Conservation (phyloP, 1,284 basidiomycete species). For the Tremellales sp. region DNA sequence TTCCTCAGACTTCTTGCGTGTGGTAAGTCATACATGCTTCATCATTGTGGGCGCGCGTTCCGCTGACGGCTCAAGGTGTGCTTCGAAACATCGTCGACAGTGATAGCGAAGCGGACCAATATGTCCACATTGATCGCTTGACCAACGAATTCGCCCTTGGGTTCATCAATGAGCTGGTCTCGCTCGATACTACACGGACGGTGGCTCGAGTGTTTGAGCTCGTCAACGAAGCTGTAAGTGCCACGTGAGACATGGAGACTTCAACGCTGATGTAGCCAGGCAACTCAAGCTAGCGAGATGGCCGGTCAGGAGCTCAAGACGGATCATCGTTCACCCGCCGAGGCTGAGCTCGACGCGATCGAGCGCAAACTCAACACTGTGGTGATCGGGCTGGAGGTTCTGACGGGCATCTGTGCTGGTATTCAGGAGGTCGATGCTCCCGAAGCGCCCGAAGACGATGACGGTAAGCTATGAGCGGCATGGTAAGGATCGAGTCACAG, state of each 20-base stretch:
- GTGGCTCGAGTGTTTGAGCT: slow-evolving; percentile 57
- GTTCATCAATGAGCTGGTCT: slow-evolving; percentile 64
- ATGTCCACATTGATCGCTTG: slow-evolving; percentile 41
- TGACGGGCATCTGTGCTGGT: slow-evolving; percentile 82
- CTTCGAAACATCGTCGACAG: slow-evolving; percentile 67
- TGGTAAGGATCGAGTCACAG: background rate
- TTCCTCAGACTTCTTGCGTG: slow-evolving; percentile 65
- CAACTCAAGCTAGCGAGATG: slow-evolving; percentile 22
- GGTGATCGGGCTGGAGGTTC: slow-evolving; percentile 74
- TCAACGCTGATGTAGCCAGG: background rate
- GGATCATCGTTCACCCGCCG: slow-evolving; percentile 64
- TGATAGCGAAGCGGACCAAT: slow-evolving; percentile 62
- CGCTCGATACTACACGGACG: slow-evolving; percentile 58
- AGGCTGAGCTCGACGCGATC: slow-evolving; percentile 66
- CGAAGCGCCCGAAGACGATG: slow-evolving; percentile 26
- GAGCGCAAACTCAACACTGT: slow-evolving; percentile 70
- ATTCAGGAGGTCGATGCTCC: slow-evolving; percentile 63
- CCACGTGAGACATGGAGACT: background rate
- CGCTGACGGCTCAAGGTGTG: slow-evolving; percentile 57
- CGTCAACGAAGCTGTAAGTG: slow-evolving; percentile 55
- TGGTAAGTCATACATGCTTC: slow-evolving; percentile 52
- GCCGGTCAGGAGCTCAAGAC: slow-evolving; percentile 39
- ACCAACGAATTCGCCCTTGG: slow-evolving; percentile 66
- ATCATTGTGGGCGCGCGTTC: background rate
- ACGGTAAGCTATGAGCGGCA: slow-evolving; percentile 22